Percentiles rank a stretch among this genome's conserved stretches.
Conservation (phyloP, 148 eudicot species). For the Diospyros kaki region DNA sequence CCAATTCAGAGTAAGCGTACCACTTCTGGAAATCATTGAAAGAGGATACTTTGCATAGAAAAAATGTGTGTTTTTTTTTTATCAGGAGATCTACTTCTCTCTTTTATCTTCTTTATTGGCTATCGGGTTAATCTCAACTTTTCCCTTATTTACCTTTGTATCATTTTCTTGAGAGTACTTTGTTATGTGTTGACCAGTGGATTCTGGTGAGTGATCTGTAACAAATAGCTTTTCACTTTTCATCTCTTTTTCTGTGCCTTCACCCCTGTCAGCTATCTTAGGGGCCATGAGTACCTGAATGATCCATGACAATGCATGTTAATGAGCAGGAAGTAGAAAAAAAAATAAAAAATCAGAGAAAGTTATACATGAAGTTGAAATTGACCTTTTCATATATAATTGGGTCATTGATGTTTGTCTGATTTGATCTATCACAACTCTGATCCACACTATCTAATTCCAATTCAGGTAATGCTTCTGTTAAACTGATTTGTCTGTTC, state of each 20-base stretch:
- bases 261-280: constrained; percentile 1
- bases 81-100: background rate
- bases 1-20: background rate
- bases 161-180: constrained; percentile 8
- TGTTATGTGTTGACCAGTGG: background rate
- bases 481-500: background rate
- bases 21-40: background rate
- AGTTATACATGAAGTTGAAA: constrained; percentile 5
- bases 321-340: background rate
- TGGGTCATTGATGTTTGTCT: background rate
- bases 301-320: background rate
- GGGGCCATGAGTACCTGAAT: background rate
- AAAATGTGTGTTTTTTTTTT: background rate
- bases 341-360: background rate
- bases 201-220: constrained; percentile 5
- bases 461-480: constrained; percentile 6
- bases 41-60: background rate
- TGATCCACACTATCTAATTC: constrained; percentile 4
- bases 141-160: constrained; percentile 1
- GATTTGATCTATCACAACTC: background rate
- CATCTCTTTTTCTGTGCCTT: background rate
- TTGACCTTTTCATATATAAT: constrained; percentile 8
- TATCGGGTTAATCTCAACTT: constrained; percentile 7
- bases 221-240: constrained; percentile 1
- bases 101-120: background rate